phyloP scores from a whole-genome alignment of 192 early-diverging fungal species.

The Haplosporangium gracile region DNA sequence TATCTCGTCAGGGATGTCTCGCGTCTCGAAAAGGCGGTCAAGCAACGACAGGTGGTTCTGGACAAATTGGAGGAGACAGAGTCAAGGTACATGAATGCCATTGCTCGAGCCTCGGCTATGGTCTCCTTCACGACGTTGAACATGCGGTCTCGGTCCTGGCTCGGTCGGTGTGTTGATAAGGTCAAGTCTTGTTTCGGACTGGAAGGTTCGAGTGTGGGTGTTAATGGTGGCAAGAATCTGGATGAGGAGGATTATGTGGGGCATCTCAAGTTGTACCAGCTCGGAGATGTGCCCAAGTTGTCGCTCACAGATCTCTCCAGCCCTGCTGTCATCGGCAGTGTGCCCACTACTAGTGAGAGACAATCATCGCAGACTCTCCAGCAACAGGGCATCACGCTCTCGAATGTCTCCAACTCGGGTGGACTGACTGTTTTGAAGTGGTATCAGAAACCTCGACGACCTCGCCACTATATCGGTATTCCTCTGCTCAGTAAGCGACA shows the following conservation, averaged over 20 bases:
- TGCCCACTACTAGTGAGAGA: background rate
- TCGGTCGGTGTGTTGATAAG: slow-evolving; percentile 12
- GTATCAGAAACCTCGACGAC: slow-evolving; percentile 29
- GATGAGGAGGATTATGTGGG: slow-evolving; percentile 27
- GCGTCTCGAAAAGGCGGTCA: slow-evolving; percentile 28
- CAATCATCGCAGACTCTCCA: background rate
- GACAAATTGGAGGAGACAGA: slow-evolving; percentile 26
- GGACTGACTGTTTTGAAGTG: slow-evolving; percentile 13
- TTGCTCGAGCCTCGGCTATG: slow-evolving; percentile 24
- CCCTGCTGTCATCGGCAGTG: background rate
- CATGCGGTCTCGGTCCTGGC: slow-evolving; percentile 20
- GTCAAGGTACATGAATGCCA: slow-evolving; percentile 25
- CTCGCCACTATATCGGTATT: slow-evolving; percentile 19
- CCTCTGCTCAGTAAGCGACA: slow-evolving; percentile 27
- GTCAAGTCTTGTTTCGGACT: slow-evolving; percentile 13
- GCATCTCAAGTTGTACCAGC: slow-evolving; percentile 27
- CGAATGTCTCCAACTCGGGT: background rate
- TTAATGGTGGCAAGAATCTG: background rate
- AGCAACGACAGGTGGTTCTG: slow-evolving; percentile 8
- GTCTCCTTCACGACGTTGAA: slow-evolving; percentile 16
- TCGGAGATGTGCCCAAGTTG: slow-evolving; percentile 18
- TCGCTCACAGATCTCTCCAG: slow-evolving; percentile 21
- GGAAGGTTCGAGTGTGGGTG: background rate
- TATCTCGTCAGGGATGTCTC: slow-evolving; percentile 14
- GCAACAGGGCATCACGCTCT: background rate